Evolutionary conservation across 305 asterid species (phyloP), one percentile per base, ranked within the genome.

Genomic region (Fraxinus latifolia): DNA sequence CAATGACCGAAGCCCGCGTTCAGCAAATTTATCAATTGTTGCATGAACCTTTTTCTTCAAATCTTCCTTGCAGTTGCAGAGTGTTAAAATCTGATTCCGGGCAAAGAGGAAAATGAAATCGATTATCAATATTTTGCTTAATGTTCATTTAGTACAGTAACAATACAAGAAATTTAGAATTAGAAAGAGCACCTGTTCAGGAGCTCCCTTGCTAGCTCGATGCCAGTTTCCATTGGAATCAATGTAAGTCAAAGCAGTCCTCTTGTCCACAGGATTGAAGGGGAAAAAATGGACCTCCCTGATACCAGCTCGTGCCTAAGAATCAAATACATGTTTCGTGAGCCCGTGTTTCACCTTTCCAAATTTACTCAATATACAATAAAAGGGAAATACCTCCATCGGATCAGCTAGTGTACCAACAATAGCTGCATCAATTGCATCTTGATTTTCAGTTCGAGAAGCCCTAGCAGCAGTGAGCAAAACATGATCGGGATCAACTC

Each of bases 321-420:
- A 32, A 5, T 32, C 23, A 68, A 79, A 68, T 37, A 50, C 29
- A 14, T 23, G 19, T 33, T 12, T 8, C 36, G 8, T 74, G 12
- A 74, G 58, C 39, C 29, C 31, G 11, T 21, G 37, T 8, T 55
- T 32, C 23, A 9, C 68, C 29, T 62, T 67, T 44, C 50, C 60
- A 11, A 77, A 32, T 34, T 77, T 15, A 36, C 32, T 21, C 73
- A 15, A 23, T 36, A 21, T 9, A 19, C n/a, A 42, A 25, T 9
- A 12, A 50, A 36, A 50, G 6, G 29, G 29, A 7, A 53, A 27
- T 71, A 90, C 94, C 91, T 91, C 94, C 82, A 83, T 88, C 1
- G 94, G 92, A 82, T 91, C 92, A 77, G 92, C 89, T 77, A 91
- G 93, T 3, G 90, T 89, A 14, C 91, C 92, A 55, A 90, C 93